These are phyloP conservation scores for Solanum megistacrolobum DNA, from an alignment of 257 asterid genomes.

Conservation along the genomic window DNA sequence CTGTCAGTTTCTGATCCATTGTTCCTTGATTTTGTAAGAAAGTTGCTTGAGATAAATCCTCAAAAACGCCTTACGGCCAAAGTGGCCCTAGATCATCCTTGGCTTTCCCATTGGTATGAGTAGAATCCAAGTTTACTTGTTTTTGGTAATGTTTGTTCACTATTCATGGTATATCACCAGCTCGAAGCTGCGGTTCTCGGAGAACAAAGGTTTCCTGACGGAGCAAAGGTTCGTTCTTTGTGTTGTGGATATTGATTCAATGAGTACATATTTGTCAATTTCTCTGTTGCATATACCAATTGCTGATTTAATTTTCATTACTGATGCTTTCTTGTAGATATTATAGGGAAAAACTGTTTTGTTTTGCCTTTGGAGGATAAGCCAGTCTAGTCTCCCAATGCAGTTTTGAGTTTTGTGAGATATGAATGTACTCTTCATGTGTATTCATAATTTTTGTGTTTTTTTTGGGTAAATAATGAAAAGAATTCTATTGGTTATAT, in stretches of 20 bases:
- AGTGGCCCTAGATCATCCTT: constrained; percentile 72
- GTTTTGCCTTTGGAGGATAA: not conserved
- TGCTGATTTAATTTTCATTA: not conserved
- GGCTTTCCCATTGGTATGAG: constrained; percentile 45
- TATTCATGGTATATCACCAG: not conserved
- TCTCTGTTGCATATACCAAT: not conserved
- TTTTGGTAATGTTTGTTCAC: not conserved
- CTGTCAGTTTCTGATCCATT: constrained; percentile 44
- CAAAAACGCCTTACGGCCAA: constrained; percentile 56
- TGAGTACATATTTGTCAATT: not conserved
- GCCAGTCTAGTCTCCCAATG: not conserved
- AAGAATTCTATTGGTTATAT: not conserved
- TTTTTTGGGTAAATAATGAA: not conserved
- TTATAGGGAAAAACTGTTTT: not conserved
- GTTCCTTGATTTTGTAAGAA: constrained; percentile 49
- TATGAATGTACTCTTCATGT: not conserved
- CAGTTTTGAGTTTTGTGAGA: not conserved
- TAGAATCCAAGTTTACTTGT: not conserved
- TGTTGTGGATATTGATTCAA: not conserved
- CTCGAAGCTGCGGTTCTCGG: not conserved
- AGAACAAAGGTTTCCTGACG: not conserved
- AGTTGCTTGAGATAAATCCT: constrained; percentile 68
- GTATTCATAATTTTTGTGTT: not conserved
- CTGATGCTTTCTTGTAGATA: not conserved
- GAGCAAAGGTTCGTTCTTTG: not conserved